phyloP scores from a whole-genome alignment of 371 early-diverging fungal genomes.

The Parasitella parasitica region DNA sequence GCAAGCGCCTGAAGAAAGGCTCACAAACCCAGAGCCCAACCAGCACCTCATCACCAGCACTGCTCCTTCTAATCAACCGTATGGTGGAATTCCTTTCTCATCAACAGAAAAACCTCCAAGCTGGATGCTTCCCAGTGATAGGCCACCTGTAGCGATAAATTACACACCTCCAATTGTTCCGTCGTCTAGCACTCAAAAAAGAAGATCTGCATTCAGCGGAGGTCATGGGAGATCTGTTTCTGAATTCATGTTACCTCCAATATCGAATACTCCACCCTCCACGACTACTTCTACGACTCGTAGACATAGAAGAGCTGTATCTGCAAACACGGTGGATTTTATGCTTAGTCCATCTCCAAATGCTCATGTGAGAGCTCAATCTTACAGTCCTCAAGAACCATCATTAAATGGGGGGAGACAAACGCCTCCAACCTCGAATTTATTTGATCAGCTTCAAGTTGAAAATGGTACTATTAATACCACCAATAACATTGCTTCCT shows the following conservation, averaged over 20 bases:
- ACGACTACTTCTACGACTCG: constrained; percentile 12
- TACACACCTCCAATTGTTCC: not conserved
- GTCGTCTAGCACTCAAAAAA: constrained; percentile 10
- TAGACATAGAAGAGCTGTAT: constrained; percentile 20
- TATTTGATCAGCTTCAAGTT: not conserved
- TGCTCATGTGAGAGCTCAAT: constrained; percentile 8
- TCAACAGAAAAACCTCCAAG: constrained; percentile 16
- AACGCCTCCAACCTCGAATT: not conserved
- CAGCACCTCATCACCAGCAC: not conserved
- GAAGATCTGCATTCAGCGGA: constrained; percentile 9
- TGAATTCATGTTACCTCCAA: constrained; percentile 18
- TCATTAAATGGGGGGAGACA: not conserved
- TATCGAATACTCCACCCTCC: constrained; percentile 3
- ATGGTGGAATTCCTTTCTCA: constrained; percentile 5
- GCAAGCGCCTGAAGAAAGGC: constrained; percentile 6
- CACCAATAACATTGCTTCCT: not conserved
- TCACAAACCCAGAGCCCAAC: not conserved
- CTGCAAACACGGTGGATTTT: constrained; percentile 24
- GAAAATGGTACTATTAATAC: not conserved
- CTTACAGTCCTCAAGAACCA: constrained; percentile 23
- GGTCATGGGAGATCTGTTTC: constrained; percentile 24
- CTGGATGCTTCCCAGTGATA: constrained; percentile 21
- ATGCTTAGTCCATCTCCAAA: constrained; percentile 13
- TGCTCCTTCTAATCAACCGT: constrained; percentile 4
- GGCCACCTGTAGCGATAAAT: not conserved